phyloP scores from a whole-genome alignment of 2,329 filamentous ascomycete genomes.

The Didymella pomorum region DNA sequence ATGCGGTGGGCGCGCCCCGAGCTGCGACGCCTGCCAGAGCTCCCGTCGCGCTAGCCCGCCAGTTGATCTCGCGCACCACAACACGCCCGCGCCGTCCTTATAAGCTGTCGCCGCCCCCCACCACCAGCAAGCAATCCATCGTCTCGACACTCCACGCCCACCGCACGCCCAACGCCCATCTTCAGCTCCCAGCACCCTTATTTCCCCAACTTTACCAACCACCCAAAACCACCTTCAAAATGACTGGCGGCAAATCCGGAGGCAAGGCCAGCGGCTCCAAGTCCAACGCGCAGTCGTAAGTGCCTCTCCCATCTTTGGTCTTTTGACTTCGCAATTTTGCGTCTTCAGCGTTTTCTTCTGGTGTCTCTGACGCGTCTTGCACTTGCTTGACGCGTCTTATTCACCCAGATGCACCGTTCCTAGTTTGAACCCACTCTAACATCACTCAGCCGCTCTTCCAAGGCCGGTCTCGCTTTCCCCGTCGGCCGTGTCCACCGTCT shows the following conservation, averaged over 20 bases:
- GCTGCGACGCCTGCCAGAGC: constrained; percentile 29
- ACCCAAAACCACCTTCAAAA: constrained; percentile 71
- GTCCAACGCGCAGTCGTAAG: constrained; percentile 96
- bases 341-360: constrained; percentile 3
- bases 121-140: constrained; percentile 53
- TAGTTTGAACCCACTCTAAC: constrained; percentile 17
- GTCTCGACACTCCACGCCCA: constrained; percentile 46
- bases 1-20: constrained; percentile 23
- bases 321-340: constrained; percentile 16
- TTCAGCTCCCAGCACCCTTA: constrained; percentile 24
- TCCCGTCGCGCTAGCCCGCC: constrained; percentile 41
- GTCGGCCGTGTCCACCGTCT: constrained; percentile 99
- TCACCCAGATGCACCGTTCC: constrained; percentile 17
- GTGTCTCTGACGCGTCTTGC: constrained; percentile 21
- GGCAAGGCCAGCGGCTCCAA: constrained; percentile 99
- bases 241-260: constrained; percentile 99
- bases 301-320: constrained; percentile 13
- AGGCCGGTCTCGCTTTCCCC: constrained; percentile 98
- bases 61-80: constrained; percentile 53
- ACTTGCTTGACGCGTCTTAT: constrained; percentile 37
- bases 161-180: constrained; percentile 37
- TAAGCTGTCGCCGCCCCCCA: constrained; percentile 50
- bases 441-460: constrained; percentile 86
- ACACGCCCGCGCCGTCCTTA: constrained; percentile 51
- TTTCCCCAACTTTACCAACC: constrained; percentile 40